Base-by-base conservation (phyloP, 768 basidiomycete species). In the Neoboletus subvelutipes region DNA sequence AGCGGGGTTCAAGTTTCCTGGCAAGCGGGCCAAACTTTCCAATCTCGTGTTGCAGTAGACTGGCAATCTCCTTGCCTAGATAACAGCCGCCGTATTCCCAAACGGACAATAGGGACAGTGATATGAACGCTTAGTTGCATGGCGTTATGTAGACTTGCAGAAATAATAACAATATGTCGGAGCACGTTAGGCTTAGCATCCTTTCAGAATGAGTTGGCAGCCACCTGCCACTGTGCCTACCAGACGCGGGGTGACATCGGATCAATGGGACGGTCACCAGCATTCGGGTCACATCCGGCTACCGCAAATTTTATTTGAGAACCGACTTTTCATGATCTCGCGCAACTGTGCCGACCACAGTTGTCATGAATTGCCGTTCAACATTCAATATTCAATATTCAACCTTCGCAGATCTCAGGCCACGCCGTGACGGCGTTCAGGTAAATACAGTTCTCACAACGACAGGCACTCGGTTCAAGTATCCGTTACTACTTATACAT, bases 341-440 rank as follows among this genome's bases (percentile, higher is more conserved):
- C n/a, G 29, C 46, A 29, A 22, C 24, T 28, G 22, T 52, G 24
- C 24, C 24, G 18, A 18, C 51, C 28, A n/a, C n/a, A 28, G 28
- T 60, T 50, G 36, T 59, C 57, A 47, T 41, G 45, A 31, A 29
- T 50, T 29, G 18, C 51, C 13, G 4, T n/a, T 36, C 45, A 34
- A 34, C 39, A 9, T 18, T 39, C 39, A n/a, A 39, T 9, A 10
- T 39, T 39, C 39, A n/a, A 39, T 5, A 2, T 40, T 40, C 41
- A 64, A 48, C 47, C 45, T 45, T 64, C 52, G 42, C 50, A 53
- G 43, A 58, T 63, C 34, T 42, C 47, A 45, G 48, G 13, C 31
- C 34, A 26, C 37, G 54, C 33, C 47, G 39, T 50, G 48, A 51
- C 41, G 52, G 48, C 24, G 20, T 22, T 18, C 47, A 54, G 58